A percentile compares a stretch with the other conserved stretches of the same genome.
Evolutionary conservation across 2,329 filamentous ascomycete genomes (phyloP).

Genomic region (Diplocarpon rosae): DNA sequence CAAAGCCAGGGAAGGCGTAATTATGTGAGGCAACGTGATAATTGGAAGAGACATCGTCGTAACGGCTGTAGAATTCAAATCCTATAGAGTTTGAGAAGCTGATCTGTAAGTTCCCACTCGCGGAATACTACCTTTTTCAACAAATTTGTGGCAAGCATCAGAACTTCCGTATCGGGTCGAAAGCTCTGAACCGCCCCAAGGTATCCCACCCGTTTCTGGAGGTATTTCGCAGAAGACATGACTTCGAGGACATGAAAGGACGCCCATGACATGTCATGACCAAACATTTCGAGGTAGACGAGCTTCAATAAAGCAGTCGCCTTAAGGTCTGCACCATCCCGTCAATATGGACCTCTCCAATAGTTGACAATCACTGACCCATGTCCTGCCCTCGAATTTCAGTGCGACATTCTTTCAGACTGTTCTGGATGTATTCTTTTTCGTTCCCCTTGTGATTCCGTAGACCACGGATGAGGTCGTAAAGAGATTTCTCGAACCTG

Average conservation of each 20-base stretch:
- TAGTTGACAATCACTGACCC: slow-evolving; percentile 42
- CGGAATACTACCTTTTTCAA: slow-evolving; percentile 64
- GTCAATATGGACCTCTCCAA: slow-evolving; percentile 2
- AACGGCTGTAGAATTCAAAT: slow-evolving; percentile 61
- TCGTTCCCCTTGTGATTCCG: slow-evolving; percentile 93
- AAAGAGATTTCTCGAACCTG: slow-evolving; percentile 98
- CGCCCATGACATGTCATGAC: slow-evolving; percentile 99
- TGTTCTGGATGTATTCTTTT: slow-evolving; percentile 88
- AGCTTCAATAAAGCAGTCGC: slow-evolving; percentile 91
- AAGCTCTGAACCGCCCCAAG: slow-evolving; percentile 94
- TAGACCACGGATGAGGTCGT: slow-evolving; percentile 94
- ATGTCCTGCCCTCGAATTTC: slow-evolving; percentile 92
- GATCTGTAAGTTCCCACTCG: not conserved
- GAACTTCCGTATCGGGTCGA: slow-evolving; percentile 84
- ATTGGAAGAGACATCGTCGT: slow-evolving; percentile 79
- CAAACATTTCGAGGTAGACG: slow-evolving; percentile 97
- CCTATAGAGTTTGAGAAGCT: slow-evolving; percentile 33
- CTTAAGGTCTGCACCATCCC: slow-evolving; percentile 61
- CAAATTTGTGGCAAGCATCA: slow-evolving; percentile 95
- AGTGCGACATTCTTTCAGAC: slow-evolving; percentile 85
- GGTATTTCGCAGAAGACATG: slow-evolving; percentile 92
- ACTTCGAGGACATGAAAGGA: slow-evolving; percentile 97
- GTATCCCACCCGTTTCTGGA: slow-evolving; percentile 92
- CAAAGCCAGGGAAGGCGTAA: slow-evolving; percentile 83
- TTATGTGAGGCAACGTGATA: slow-evolving; percentile 83